Base-by-base conservation (phyloP, 179 eudicot species). In the Dionaea muscipula region DNA sequence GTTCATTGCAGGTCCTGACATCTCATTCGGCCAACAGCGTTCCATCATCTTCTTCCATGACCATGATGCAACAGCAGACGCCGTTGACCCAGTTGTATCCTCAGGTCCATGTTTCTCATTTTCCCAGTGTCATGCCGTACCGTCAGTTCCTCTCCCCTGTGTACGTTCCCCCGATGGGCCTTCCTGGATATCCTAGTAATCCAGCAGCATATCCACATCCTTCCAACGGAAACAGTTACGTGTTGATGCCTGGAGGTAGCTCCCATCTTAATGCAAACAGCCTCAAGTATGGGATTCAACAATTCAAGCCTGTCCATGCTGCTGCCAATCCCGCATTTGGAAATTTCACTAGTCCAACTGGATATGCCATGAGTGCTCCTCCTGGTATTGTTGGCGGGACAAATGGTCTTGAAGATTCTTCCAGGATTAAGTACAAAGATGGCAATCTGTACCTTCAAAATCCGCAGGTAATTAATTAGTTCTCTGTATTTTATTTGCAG, bases 21-120 rank as follows among this genome's bases (percentile, higher is more conserved):
- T 69, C 83, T 16, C 87, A 82, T 56, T 18, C 73, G 16, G 73
- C 76, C 53, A 84, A 70, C 58, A 69, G 57, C 53, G 56, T 72
- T 65, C 80, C 88, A 21, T 58, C 78, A 41, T 71, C 94, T 35
- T 71, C 94, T 35, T 68, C 95, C 41, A 62, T 81, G 39, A 65
- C 94, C 36, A 77, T 80, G 88, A 71, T 82, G 63, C 98, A 90
- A 59, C 95, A 83, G 57, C 94, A 77, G 56, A 70, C 64, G 48
- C 75, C 68, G 23, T 45, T 90, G 54, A 68, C 91, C 26, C 98
- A 91, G 75, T 75, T 91, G 93, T 91, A 87, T 59, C 88, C 94
- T 0, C 96, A 80, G 60, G 73, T 86, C 45, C 98, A 91, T 54
- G 69, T 83, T 55, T 72, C 95, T 14, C 97, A 75, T 64, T 90